These are phyloP conservation scores for Gossypium aridum DNA, from an alignment of 441 rosid genomes.

Conservation along the genomic window DNA sequence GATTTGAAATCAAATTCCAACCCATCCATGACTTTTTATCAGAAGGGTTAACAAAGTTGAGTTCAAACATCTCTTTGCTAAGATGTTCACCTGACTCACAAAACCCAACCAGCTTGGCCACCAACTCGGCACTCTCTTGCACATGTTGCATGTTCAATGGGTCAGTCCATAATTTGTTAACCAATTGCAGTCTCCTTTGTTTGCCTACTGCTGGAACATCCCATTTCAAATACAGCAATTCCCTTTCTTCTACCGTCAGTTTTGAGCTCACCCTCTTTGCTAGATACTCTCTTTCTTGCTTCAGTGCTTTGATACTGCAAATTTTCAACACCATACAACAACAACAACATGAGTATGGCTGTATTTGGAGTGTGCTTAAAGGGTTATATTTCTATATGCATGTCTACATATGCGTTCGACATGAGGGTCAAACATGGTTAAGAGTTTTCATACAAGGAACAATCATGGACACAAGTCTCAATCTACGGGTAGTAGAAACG, in stretches of 20 bases:
- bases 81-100: constrained; percentile 67
- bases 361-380: neutral
- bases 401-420: neutral
- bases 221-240: constrained; percentile 68
- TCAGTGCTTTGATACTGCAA: constrained; percentile 68
- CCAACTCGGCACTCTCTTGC: constrained; percentile 67
- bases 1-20: constrained; percentile 78
- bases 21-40: constrained; percentile 92
- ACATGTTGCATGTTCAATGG: constrained; percentile 67
- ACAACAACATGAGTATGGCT: neutral
- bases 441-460: too few relatives aligned
- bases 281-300: constrained; percentile 77
- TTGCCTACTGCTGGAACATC: constrained; percentile 77
- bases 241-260: constrained; percentile 70
- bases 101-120: constrained; percentile 80
- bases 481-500: neutral
- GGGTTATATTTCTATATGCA: neutral
- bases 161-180: constrained; percentile 82
- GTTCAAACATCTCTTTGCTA: constrained; percentile 91
- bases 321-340: neutral
- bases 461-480: too few relatives aligned
- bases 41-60: constrained; percentile 54
- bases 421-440: too few relatives aligned
- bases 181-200: constrained; percentile 75
- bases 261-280: constrained; percentile 74